Base-by-base conservation (phyloP, 495 filamentous ascomycete species). In the Aspergillus affinis region DNA sequence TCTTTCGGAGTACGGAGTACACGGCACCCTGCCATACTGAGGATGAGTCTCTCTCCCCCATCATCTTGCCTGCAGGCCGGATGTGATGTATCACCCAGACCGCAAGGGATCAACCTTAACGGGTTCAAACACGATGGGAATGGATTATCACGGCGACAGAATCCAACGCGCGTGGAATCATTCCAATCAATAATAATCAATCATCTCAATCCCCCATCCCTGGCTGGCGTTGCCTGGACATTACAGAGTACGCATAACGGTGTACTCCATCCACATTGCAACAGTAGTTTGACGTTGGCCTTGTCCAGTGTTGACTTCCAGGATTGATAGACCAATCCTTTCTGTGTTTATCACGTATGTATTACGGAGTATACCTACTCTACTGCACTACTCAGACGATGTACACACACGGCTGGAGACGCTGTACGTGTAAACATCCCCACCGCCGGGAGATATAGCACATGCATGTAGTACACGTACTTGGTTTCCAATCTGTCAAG, bases 61-160 rank as follows among this genome's bases (percentile, higher is more conserved):
- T 41, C 10, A 41, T 53, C 26, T 29, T 53, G 20, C 8, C 18
- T 29, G 51, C 18, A 55, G 21, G 54, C n/a, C 12, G 18, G 20
- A 18, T 56, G 54, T 56, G 54, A 56, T 56, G 54, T 56, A 48
- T 56, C 54, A 56, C 54, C 21, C 23, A n/a, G 19, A 56, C 20
- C 21, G 54, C 54, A 56, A 56, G 54, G 54, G 54, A 48, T 56
- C 47, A 49, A 49, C 21, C n/a, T 49, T 26, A 6, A 49, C 52
- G 20, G 50, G 50, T 12, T 30, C 50, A 52, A 18, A 52, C 20
- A 20, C 23, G 23, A 49, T 49, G 18, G 18, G 23, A 49, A 49
- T 20, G 23, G 48, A 49, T 49, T 9, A 20, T 20, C 19, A 8
- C 2, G 12, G 13, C 36, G 36, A 41, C 30, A 32, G 30, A 32